Evolutionary conservation across 345 rosid species (phyloP), one percentile per base, ranked within the genome.

Genomic region (Acer campestre): DNA sequence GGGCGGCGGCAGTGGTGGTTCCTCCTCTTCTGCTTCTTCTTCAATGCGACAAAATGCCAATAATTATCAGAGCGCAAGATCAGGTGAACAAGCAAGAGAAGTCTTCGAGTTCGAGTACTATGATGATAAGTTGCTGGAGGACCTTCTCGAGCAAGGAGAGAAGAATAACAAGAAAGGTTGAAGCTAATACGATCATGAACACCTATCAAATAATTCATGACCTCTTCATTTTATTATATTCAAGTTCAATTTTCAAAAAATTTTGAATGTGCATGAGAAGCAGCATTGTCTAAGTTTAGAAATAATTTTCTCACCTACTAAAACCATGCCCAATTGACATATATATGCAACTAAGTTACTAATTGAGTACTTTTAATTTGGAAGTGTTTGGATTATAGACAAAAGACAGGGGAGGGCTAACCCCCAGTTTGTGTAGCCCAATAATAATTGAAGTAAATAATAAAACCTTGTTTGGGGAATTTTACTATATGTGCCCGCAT

Each of bases 41-140:
- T 62, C 87, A 23, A 71, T 51, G 80, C 65, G 23, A 58, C 27
- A 10, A 29, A 68, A 25, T 4, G 74, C 3, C 0, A 70, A 71
- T 31, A 31, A 35, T 35, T 35, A 35, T 64, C 55, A 61, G 64
- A 66, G 83, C 22, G 16, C 38, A 44, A 20, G 71, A 49, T 59
- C 63, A n/a, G 67, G 63, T 42, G 29, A 7, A 35, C 64, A 25
- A 10, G 77, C 86, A 18, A 84, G 79, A 72, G 86, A 91, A 75
- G 96, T 94, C 31, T 80, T 94, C 14, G 98, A 94, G 80, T 86
- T 94, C 23, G 98, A 94, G 86, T 94, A 78, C 75, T 82, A 86
- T 62, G 98, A 94, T 80, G 90, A 94, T 56, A 86, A 81, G 80
- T 77, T 94, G 83, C 84, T 94, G 55, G 98, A 94, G 82, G 93